These are phyloP conservation scores for Magnusiomyces tetraspermus DNA, from an alignment of 1,139 yeast species.

Conservation along the genomic window DNA sequence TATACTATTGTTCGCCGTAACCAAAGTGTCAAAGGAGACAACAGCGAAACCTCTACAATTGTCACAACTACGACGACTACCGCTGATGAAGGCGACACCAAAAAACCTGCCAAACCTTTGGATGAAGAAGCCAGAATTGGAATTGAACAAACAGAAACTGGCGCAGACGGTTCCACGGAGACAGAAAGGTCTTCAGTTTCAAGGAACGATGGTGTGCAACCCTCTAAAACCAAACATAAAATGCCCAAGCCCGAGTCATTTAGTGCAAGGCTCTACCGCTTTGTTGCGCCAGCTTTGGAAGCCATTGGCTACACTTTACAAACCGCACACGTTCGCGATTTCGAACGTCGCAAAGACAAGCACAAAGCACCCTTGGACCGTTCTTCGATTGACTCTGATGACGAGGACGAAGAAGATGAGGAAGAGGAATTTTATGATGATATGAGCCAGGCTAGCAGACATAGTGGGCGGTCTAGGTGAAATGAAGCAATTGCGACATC, in stretches of 20 bases:
- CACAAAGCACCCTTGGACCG: constrained; percentile 31
- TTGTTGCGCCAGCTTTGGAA: constrained; percentile 35
- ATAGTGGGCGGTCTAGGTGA: background rate
- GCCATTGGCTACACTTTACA: constrained; percentile 53
- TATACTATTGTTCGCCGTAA: constrained; percentile 41
- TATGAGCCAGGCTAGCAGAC: background rate
- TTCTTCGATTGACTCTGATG: constrained; percentile 21
- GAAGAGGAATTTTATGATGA: constrained; percentile 6
- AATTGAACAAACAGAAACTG: too few relatives aligned
- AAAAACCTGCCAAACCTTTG: too few relatives aligned
- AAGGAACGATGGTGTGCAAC: background rate
- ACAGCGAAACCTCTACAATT: too few relatives aligned
- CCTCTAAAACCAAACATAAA: too few relatives aligned
- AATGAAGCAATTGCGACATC: too few relatives aligned
- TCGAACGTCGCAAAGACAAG: constrained; percentile 51
- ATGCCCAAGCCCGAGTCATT: constrained; percentile 2
- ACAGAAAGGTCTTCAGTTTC: too few relatives aligned
- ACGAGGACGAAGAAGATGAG: constrained; percentile 15
- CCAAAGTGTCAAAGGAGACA: too few relatives aligned
- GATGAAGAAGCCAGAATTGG: background rate
- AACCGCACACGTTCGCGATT: constrained; percentile 80
- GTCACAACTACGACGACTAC: too few relatives aligned
- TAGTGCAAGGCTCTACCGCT: constrained; percentile 18
- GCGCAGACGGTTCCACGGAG: too few relatives aligned
- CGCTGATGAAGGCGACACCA: too few relatives aligned